A percentile compares a stretch with the other conserved stretches of the same genome.
phyloP scores from a whole-genome alignment of 495 filamentous ascomycete genomes.

The Talaromyces ruber region DNA sequence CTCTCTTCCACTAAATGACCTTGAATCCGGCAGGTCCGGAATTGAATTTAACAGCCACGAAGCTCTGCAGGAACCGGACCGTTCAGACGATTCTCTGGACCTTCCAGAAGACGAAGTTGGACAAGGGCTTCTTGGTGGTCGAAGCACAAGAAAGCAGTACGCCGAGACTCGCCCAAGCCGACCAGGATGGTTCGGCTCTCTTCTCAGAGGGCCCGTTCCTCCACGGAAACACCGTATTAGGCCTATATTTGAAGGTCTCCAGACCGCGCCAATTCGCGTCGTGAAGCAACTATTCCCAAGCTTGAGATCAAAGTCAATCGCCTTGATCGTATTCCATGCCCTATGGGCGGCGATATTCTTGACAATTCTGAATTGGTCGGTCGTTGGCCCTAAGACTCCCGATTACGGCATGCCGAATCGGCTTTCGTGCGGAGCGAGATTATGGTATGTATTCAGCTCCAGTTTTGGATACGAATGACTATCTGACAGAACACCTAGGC shows the following conservation, averaged over 20 bases:
- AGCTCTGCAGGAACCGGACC: background rate
- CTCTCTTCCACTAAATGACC: background rate
- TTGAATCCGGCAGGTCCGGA: constrained; percentile 4
- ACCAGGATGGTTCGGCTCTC: background rate
- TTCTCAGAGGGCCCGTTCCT: constrained; percentile 45
- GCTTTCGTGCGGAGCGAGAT: constrained; percentile 39
- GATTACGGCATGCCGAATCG: constrained; percentile 52
- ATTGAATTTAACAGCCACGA: background rate
- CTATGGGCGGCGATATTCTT: constrained; percentile 62
- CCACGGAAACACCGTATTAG: constrained; percentile 53
- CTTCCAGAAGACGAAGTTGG: constrained; percentile 1
- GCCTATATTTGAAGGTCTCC: constrained; percentile 51
- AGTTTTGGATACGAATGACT: background rate
- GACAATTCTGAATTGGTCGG: constrained; percentile 49
- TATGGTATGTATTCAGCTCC: constrained; percentile 35
- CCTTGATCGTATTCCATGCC: constrained; percentile 45
- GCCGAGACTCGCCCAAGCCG: background rate
- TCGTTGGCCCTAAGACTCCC: constrained; percentile 45
- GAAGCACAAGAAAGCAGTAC: background rate
- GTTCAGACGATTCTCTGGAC: constrained; percentile 2
- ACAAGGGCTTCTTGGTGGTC: constrained; percentile 2
- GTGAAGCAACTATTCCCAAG: constrained; percentile 50
- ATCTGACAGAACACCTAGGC: constrained; percentile 15
- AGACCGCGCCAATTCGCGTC: constrained; percentile 52
- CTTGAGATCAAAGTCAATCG: constrained; percentile 36